Conservation (phyloP, 352 stramenopile genomes). For the Globisporangium cederbergense region DNA sequence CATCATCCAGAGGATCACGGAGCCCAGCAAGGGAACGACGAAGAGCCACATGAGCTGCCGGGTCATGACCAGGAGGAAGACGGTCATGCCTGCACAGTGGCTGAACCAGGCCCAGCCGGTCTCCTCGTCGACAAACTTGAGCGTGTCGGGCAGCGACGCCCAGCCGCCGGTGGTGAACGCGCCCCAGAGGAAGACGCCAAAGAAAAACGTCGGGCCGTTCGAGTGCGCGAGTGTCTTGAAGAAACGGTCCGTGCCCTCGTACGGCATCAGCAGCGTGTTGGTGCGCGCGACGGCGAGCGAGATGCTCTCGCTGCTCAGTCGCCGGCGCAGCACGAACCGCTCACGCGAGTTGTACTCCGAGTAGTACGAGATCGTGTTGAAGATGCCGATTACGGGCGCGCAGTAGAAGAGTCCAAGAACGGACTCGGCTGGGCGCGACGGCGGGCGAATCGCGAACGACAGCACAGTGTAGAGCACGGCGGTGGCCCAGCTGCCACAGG, state of each 20-base stretch:
- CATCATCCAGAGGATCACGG: constrained; percentile 77
- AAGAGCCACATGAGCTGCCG: constrained; percentile 68
- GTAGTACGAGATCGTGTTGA: constrained; percentile 86
- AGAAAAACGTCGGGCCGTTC: constrained; percentile 53
- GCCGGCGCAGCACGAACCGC: constrained; percentile 64
- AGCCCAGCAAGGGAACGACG: constrained; percentile 59
- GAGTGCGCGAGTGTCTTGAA: constrained; percentile 25
- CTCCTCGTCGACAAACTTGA: constrained; percentile 84
- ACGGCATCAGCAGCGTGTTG: constrained; percentile 24
- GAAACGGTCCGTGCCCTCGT: constrained; percentile 16
- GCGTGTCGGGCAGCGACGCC: constrained; percentile 68
- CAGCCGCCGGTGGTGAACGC: constrained; percentile 72
- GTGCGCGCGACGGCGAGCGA: constrained; percentile 67
- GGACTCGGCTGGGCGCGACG: constrained; percentile 37
- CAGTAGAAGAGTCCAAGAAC: constrained; percentile 67
- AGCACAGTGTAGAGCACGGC: constrained; percentile 51
- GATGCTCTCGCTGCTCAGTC: constrained; percentile 75
- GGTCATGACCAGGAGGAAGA: constrained; percentile 78
- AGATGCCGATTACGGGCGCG: constrained; percentile 72
- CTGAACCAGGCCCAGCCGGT: constrained; percentile 87
- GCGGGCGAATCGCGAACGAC: constrained; percentile 51
- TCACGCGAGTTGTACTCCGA: constrained; percentile 82
- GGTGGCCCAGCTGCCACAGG: constrained; percentile 68
- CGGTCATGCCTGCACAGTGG: constrained; percentile 71
- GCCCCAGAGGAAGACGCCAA: constrained; percentile 69